Evolutionary conservation across 2,329 filamentous ascomycete species (phyloP).

Genomic region (Hypoxylon sp.): DNA sequence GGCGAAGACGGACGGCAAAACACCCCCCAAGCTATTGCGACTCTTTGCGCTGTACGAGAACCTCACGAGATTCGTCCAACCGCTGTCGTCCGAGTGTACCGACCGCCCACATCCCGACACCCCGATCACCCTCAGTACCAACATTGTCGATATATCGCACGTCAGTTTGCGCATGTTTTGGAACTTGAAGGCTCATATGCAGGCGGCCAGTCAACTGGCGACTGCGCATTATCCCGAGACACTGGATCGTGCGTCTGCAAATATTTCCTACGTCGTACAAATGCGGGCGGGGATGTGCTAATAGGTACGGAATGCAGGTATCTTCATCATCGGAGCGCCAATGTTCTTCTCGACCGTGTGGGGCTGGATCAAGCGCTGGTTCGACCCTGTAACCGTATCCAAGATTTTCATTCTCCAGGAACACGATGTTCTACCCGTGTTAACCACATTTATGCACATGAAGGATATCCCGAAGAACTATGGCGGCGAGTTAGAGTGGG

Average conservation of each 20-base stretch:
- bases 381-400: conserved; percentile 90
- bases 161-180: conserved; percentile 95
- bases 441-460: conserved; percentile 84
- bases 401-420: conserved; percentile 92
- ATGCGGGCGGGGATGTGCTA: conserved; percentile 8
- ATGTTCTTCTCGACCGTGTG: conserved; percentile 92
- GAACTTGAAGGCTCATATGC: conserved; percentile 95
- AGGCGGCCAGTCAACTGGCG: conserved; percentile 87
- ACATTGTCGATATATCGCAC: conserved; percentile 92
- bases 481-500: conserved; percentile 86
- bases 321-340: conserved; percentile 86
- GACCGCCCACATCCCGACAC: conserved; percentile 79
- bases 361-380: conserved; percentile 97
- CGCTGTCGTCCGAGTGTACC: conserved; percentile 80
- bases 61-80: conserved; percentile 86
- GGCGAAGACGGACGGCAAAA: conserved; percentile 74
- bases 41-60: conserved; percentile 96
- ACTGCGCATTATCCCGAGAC: conserved; percentile 97
- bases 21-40: conserved; percentile 80
- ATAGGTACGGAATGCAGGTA: conserved; percentile 51
- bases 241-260: conserved; percentile 74
- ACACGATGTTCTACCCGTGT: conserved; percentile 79
- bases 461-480: conserved; percentile 90
- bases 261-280: background rate
- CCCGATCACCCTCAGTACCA: conserved; percentile 92